These are phyloP conservation scores for Annulohypoxylon truncatum DNA, from an alignment of 2,329 filamentous ascomycete genomes.

Conservation along the genomic window DNA sequence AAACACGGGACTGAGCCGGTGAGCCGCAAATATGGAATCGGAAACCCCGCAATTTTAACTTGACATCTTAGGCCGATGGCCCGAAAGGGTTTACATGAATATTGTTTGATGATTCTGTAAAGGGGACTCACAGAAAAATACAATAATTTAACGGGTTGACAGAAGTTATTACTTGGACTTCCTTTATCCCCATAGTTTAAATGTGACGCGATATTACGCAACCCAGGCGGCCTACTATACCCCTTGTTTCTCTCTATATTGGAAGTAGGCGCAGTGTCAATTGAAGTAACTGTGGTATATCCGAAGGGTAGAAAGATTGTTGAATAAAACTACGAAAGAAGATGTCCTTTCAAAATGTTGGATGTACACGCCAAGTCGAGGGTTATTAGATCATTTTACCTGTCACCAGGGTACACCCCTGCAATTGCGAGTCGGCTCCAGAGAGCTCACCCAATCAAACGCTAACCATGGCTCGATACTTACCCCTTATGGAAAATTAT, in stretches of 20 bases:
- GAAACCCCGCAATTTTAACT: neutral
- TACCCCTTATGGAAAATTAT: neutral
- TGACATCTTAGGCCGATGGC: neutral
- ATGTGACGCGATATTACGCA: too few species aligned
- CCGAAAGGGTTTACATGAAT: conserved; percentile 1
- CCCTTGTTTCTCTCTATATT: too few species aligned
- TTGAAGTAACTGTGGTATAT: too few species aligned
- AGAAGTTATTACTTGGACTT: neutral
- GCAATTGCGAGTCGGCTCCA: neutral
- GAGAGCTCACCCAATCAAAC: neutral
- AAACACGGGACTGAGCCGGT: neutral
- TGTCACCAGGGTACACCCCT: neutral
- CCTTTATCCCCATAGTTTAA: neutral
- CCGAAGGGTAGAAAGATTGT: neutral
- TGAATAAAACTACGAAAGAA: neutral
- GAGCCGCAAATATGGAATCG: neutral
- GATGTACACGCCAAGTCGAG: neutral
- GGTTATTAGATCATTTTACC: neutral
- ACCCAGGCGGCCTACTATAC: too few species aligned
- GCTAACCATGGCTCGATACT: neutral
- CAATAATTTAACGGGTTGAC: neutral
- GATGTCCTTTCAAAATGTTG: neutral
- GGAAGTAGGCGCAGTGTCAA: too few species aligned
- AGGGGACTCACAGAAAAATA: neutral
- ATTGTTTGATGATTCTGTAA: neutral